These are phyloP conservation scores for Euphorbia tirucalli DNA, from an alignment of 345 rosid species.

Conservation along the genomic window DNA sequence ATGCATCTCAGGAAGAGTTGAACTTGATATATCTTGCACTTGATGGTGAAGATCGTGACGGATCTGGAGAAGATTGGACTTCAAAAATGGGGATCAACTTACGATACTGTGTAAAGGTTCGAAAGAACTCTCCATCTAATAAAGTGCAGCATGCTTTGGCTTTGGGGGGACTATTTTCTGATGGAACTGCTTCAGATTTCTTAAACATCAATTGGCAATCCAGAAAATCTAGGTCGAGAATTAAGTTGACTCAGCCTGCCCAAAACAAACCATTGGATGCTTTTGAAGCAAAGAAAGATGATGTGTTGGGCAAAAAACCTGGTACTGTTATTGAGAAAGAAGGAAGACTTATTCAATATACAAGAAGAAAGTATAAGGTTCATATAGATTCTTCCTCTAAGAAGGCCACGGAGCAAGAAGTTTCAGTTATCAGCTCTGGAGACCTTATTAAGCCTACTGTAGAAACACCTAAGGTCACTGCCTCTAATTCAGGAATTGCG, in stretches of 20 bases:
- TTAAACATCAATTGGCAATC: constrained; percentile 64
- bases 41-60: constrained; percentile 55
- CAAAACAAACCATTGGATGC: constrained; percentile 32
- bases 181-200: constrained; percentile 38
- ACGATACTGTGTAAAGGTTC: constrained; percentile 64
- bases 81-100: constrained; percentile 80
- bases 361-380: constrained; percentile 63
- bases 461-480: constrained; percentile 14
- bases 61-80: constrained; percentile 81
- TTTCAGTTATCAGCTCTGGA: constrained; percentile 24
- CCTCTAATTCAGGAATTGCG: constrained; percentile 11
- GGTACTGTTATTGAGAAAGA: constrained; percentile 38
- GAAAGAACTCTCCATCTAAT: constrained; percentile 62
- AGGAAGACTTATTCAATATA: constrained; percentile 64
- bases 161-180: constrained; percentile 66
- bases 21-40: constrained; percentile 85
- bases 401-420: constrained; percentile 23
- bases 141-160: constrained; percentile 79
- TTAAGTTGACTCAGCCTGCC: constrained; percentile 36
- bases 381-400: constrained; percentile 39
- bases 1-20: constrained; percentile 67
- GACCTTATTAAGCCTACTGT: constrained; percentile 15
- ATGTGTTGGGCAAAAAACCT: constrained; percentile 25
- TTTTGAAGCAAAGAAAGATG: constrained; percentile 34
- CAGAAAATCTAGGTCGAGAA: constrained; percentile 73